phyloP scores from a whole-genome alignment of 768 basidiomycete genomes.

The Agrocybe praecox region DNA sequence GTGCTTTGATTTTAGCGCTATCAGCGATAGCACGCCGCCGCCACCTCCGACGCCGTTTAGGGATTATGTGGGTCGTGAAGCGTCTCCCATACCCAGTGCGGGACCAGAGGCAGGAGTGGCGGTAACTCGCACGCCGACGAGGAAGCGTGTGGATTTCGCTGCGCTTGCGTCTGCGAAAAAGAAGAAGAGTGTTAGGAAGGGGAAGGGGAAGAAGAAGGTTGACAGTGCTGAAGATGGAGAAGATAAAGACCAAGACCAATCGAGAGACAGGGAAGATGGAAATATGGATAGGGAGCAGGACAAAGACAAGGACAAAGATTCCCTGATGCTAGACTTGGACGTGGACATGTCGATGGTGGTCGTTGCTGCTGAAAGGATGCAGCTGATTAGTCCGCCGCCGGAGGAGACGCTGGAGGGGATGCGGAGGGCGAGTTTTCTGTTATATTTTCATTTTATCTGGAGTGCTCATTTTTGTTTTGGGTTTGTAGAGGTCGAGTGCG shows the following conservation, averaged over 20 bases:
- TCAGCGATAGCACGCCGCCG: background rate
- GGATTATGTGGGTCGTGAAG: background rate
- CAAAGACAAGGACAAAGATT: background rate
- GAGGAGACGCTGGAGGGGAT: conserved; percentile 47
- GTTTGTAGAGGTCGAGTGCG: too few species aligned
- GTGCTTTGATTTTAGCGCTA: background rate
- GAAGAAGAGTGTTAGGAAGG: background rate
- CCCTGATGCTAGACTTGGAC: background rate
- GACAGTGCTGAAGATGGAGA: background rate
- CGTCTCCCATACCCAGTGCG: background rate
- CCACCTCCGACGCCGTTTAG: background rate
- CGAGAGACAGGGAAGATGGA: background rate
- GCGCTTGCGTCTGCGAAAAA: conserved; percentile 5
- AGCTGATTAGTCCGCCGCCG: conserved; percentile 62
- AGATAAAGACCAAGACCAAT: background rate
- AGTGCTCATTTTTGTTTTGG: too few species aligned
- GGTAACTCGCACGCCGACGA: too few species aligned
- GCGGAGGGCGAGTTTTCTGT: conserved; percentile 23
- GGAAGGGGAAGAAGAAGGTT: background rate
- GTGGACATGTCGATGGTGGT: background rate
- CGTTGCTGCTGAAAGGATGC: conserved; percentile 27
- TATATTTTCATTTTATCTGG: background rate
- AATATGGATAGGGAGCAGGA: background rate
- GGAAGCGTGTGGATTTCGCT: conserved; percentile 15
- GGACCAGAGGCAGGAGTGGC: too few species aligned